Evolutionary conservation across 2,329 filamentous ascomycete genomes (phyloP).

Genomic region (Colletotrichum musicola): DNA sequence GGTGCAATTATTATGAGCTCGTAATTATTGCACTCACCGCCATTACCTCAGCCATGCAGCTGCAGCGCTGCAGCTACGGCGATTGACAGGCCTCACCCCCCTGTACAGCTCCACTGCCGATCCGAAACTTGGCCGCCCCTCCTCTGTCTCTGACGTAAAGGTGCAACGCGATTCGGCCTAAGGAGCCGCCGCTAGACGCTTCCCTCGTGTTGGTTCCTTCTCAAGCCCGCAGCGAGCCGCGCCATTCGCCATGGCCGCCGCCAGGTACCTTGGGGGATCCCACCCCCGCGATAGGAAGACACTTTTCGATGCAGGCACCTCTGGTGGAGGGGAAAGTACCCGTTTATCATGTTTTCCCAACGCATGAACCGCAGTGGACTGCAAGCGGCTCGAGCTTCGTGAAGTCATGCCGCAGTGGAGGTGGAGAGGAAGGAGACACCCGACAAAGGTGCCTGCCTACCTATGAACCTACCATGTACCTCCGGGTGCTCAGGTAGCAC

Average conservation of each 20-base stretch:
- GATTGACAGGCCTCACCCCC: not conserved
- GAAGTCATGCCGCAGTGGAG: constrained; percentile 27
- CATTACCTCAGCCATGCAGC: constrained; percentile 24
- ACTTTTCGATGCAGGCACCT: not conserved
- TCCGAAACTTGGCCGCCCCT: constrained; percentile 26
- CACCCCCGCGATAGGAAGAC: constrained; percentile 33
- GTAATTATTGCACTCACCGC: constrained; percentile 18
- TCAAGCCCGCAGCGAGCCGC: not conserved
- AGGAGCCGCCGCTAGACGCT: constrained; percentile 2
- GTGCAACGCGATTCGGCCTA: constrained; percentile 26
- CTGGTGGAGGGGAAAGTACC: not conserved
- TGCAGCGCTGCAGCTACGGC: not conserved
- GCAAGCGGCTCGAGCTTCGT: constrained; percentile 38
- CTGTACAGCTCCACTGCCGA: constrained; percentile 8
- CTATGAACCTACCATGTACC: no score
- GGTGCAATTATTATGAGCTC: not conserved
- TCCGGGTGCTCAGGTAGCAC: no score
- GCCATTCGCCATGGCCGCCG: not conserved
- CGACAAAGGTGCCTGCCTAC: no score
- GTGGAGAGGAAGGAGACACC: not conserved
- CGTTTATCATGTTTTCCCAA: constrained; percentile 9
- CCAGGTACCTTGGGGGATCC: not conserved
- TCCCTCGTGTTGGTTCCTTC: not conserved
- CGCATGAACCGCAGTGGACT: constrained; percentile 24
- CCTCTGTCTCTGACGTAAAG: constrained; percentile 22